Percentiles rank a stretch among this genome's conserved stretches.
These are phyloP conservation scores for Biscogniauxia marginata DNA, from an alignment of 2,329 filamentous ascomycete genomes.

Conservation along the genomic window DNA sequence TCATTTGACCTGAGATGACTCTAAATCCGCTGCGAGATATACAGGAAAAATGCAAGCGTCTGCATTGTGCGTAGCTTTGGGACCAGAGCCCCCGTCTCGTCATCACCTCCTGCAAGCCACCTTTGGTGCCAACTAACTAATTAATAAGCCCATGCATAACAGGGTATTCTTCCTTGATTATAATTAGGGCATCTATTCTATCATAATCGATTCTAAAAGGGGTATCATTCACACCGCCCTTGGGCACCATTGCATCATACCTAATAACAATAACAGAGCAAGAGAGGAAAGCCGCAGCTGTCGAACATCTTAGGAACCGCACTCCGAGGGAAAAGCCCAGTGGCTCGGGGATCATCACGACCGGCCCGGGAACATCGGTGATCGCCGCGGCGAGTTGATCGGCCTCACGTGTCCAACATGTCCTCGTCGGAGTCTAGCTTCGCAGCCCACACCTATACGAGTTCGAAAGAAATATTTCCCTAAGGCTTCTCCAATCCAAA, in stretches of 20 bases:
- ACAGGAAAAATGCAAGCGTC: background rate
- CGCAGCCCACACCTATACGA: too few relatives aligned
- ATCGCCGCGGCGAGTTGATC: background rate
- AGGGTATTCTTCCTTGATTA: background rate
- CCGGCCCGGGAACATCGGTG: background rate
- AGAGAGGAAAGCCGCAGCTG: too few relatives aligned
- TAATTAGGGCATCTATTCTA: conserved; percentile 23
- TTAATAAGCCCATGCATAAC: background rate
- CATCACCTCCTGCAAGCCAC: background rate
- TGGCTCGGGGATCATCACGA: background rate
- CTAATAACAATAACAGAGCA: too few relatives aligned
- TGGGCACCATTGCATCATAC: conserved; percentile 29
- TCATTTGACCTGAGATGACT: background rate
- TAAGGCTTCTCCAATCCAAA: background rate
- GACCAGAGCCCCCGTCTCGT: background rate
- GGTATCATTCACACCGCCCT: conserved; percentile 32
- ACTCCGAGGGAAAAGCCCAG: background rate
- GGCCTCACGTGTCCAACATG: background rate
- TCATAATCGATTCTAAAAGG: conserved; percentile 25
- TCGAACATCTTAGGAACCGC: background rate
- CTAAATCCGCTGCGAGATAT: background rate
- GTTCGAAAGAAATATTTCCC: too few relatives aligned
- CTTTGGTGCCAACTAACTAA: background rate
- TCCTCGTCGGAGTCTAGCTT: too few relatives aligned
- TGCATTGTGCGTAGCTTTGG: background rate